These are phyloP conservation scores for Beauveria brongniartii DNA, from an alignment of 2,329 filamentous ascomycete species.

Conservation along the genomic window DNA sequence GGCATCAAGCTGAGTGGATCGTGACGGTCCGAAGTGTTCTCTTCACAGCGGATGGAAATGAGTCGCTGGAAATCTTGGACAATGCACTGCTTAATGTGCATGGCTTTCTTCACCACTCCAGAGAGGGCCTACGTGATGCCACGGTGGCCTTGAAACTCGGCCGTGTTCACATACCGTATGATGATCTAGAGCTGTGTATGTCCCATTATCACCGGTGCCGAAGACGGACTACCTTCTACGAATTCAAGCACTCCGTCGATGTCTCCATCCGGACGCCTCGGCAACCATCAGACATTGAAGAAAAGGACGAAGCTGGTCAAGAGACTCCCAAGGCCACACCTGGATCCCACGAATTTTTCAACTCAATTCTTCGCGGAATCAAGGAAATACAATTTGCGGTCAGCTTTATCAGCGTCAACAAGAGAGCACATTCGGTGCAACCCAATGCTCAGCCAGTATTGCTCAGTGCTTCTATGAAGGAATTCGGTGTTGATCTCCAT, in stretches of 20 bases:
- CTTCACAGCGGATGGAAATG: conserved; percentile 76
- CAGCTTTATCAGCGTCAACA: conserved; percentile 81
- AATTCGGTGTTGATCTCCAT: conserved; percentile 87
- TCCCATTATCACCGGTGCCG: conserved; percentile 44
- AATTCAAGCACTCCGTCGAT: conserved; percentile 41
- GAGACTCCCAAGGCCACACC: conserved; percentile 72
- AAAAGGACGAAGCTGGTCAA: conserved; percentile 50
- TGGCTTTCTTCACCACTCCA: conserved; percentile 75
- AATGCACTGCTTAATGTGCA: conserved; percentile 84
- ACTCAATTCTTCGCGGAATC: conserved; percentile 82
- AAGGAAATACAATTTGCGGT: conserved; percentile 95
- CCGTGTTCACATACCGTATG: conserved; percentile 80
- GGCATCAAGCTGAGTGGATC: conserved; percentile 85
- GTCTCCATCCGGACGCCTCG: conserved; percentile 65
- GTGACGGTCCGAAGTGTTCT: conserved; percentile 76
- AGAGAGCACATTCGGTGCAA: conserved; percentile 62
- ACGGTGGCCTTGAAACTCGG: conserved; percentile 87
- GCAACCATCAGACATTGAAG: conserved; percentile 54
- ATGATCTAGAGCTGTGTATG: conserved; percentile 65
- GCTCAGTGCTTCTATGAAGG: conserved; percentile 89
- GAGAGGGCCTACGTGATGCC: conserved; percentile 82
- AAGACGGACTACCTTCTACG: conserved; percentile 26
- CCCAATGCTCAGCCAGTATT: conserved; percentile 63
- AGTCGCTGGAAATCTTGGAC: conserved; percentile 83
- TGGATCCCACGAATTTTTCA: conserved; percentile 86